Evolutionary conservation across 805 yeast species (phyloP).

Genomic region (Starmerella tilneyi): DNA sequence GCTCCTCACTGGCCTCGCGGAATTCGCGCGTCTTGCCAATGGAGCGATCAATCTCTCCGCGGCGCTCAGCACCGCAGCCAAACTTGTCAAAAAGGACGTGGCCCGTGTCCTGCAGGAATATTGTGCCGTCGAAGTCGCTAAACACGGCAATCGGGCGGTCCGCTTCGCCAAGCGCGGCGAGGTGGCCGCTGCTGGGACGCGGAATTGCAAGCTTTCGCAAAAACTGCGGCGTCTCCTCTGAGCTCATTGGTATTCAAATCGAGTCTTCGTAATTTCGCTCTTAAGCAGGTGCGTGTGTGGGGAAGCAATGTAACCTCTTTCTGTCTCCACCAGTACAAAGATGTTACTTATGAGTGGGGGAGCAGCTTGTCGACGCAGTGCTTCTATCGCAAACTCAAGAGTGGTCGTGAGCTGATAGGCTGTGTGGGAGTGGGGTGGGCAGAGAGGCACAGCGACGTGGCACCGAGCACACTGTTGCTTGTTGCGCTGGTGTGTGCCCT

Average conservation of each 20-base stretch:
- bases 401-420: no score
- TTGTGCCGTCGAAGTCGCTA: constrained; percentile 39
- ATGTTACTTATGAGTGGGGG: no score
- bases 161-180: constrained; percentile 24
- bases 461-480: no score
- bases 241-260: no score
- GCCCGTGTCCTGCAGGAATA: constrained; percentile 39
- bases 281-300: neutral
- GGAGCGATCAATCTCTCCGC: constrained; percentile 32
- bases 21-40: constrained; percentile 34
- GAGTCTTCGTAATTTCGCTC: no score
- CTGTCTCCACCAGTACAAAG: no score
- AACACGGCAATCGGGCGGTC: constrained; percentile 27
- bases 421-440: no score
- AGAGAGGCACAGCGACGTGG: no score
- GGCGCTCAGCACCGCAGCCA: constrained; percentile 35
- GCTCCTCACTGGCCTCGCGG: constrained; percentile 36
- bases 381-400: no score
- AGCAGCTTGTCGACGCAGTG: no score
- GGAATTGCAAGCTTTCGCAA: constrained; percentile 23
- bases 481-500: no score
- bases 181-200: constrained; percentile 26
- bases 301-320: no score
- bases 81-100: constrained; percentile 37
- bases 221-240: constrained; percentile 18